These are phyloP conservation scores for Hypoxylon sp. DNA, from an alignment of 2,329 filamentous ascomycete species.

Conservation along the genomic window DNA sequence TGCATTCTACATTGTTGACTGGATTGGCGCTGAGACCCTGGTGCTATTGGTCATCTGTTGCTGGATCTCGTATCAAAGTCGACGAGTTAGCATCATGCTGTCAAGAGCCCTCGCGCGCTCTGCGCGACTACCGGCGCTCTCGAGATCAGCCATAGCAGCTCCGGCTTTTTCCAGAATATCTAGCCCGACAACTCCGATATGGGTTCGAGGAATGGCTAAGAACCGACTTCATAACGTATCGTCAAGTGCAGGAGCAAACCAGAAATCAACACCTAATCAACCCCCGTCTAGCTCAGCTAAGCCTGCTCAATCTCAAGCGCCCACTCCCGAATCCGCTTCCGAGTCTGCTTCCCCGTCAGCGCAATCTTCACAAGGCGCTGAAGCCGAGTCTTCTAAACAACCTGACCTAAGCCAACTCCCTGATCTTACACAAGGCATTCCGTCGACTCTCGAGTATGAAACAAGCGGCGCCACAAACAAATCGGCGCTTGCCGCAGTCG, in stretches of 20 bases:
- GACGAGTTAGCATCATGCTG: constrained; percentile 54
- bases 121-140: constrained; percentile 54
- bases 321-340: constrained; percentile 7
- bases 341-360: constrained; percentile 31
- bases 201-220: constrained; percentile 62
- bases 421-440: constrained; percentile 94
- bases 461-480: constrained; percentile 64
- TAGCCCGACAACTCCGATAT: constrained; percentile 56
- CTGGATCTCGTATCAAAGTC: constrained; percentile 15
- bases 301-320: constrained; percentile 1
- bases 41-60: constrained; percentile 5
- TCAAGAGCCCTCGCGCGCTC: constrained; percentile 58
- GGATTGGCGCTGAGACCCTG: constrained; percentile 15
- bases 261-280: constrained; percentile 36
- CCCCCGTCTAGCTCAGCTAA: constrained; percentile 15
- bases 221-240: constrained; percentile 49
- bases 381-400: constrained; percentile 56
- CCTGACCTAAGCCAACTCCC: constrained; percentile 77
- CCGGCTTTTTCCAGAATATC: constrained; percentile 52
- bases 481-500: constrained; percentile 56
- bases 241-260: constrained; percentile 23
- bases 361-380: constrained; percentile 34
- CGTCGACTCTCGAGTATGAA: constrained; percentile 89
- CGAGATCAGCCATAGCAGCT: constrained; percentile 48
- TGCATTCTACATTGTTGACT: constrained; percentile 12